Evolutionary conservation across 352 stramenopile genomes (phyloP), one percentile per base, ranked within the genome.

Genomic region (Pythium periplocum): DNA sequence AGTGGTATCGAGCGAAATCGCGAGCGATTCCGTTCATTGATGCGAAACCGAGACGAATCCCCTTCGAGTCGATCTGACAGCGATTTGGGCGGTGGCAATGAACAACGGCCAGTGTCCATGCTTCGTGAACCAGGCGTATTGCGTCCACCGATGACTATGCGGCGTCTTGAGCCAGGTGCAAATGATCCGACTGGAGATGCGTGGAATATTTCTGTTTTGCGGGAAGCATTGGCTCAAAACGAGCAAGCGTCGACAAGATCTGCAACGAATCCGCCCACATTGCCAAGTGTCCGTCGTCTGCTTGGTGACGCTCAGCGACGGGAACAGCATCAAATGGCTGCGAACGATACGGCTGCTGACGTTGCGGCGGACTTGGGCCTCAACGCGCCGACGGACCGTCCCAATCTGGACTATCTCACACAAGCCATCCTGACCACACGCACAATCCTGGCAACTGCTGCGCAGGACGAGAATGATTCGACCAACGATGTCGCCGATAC

Each of bases 201-300:
- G 31, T 87, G 73, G 69, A 90, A 90, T 53, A 65, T 90, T 47
- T 73, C 69, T 2, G 69, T 71, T 10, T 56, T 90, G 7, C 77
- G 75, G 0, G 78, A 81, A 34, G 79, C 77, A 6, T 57, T 90
- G 4, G 60, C 7, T 42, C 38, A 42, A 42, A 42, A 42, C 38
- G 38, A 42, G 7, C 38, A 12, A 42, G 12, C 17, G 17, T 26
- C 17, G 17, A 26, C 17, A 26, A 26, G 17, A 26, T 26, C 17
- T 26, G 17, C 38, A 42, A 42, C 12, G 38, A 12, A 42, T 42
- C 38, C 7, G 12, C 38, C 7, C 3, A 34, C 44, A 2, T 50
- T 44, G 6, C 11, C 40, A 6, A 45, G 34, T 1, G 42, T 32
- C 10, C 6, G 39, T 9, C n/a, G 12, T 12, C 9, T 5, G 4